Conservation (phyloP, 2,329 filamentous ascomycete genomes). For the Colletotrichum phormii region DNA sequence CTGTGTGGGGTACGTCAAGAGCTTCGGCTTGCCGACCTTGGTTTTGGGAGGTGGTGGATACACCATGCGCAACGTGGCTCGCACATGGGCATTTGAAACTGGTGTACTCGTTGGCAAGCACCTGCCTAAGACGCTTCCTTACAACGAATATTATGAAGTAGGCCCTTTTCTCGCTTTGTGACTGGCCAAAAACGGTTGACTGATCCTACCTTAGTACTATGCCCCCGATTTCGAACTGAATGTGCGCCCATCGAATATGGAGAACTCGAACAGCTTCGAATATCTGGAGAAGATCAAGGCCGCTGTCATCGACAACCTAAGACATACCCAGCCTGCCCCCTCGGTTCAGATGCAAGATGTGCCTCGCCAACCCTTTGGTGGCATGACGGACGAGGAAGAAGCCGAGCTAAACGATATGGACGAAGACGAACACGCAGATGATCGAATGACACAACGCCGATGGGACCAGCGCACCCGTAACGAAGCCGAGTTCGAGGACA, state of each 20-base stretch:
- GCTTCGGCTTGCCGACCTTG: constrained; percentile 85
- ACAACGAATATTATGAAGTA: constrained; percentile 94
- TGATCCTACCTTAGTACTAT: constrained; percentile 78
- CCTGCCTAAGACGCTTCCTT: constrained; percentile 86
- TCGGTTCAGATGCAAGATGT: constrained; percentile 92
- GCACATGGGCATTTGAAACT: constrained; percentile 97
- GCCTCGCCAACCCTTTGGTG: constrained; percentile 70
- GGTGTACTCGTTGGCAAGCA: constrained; percentile 87
- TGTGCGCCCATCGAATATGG: constrained; percentile 87
- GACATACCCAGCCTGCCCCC: constrained; percentile 86
- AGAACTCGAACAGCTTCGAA: constrained; percentile 87
- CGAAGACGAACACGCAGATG: constrained; percentile 87
- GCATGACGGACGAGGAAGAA: constrained; percentile 75
- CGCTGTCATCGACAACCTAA: constrained; percentile 85
- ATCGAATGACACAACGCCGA: constrained; percentile 81
- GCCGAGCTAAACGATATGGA: constrained; percentile 77
- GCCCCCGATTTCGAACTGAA: constrained; percentile 91
- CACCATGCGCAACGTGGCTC: constrained; percentile 95
- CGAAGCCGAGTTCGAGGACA: constrained; percentile 86
- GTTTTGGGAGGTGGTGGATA: constrained; percentile 96
- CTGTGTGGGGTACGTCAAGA: constrained; percentile 93
- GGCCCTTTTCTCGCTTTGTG: constrained; percentile 36
- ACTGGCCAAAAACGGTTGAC: background rate
- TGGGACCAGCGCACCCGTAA: constrained; percentile 84
- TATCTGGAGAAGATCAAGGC: constrained; percentile 87